Evolutionary conservation across 2,329 filamentous ascomycete species (phyloP).

Genomic region (Exophiala spinifera): DNA sequence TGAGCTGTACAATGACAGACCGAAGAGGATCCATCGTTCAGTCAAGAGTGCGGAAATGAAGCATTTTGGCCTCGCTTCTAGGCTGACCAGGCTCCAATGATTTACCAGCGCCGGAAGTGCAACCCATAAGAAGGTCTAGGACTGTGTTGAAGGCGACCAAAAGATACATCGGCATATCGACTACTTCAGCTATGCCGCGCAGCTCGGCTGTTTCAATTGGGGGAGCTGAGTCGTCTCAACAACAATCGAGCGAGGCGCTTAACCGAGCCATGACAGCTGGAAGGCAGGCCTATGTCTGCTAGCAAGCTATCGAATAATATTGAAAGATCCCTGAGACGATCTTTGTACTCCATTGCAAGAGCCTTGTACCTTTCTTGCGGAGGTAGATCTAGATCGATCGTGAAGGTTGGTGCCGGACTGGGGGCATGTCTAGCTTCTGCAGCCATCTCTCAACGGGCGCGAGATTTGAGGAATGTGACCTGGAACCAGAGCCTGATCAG

Average conservation of each 20-base stretch:
- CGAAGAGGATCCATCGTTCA: conserved; percentile 55
- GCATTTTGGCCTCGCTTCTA: conserved; percentile 30
- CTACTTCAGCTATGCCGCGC: conserved; percentile 52
- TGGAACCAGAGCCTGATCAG: too few relatives aligned
- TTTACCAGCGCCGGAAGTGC: conserved; percentile 56
- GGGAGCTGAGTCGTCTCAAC: conserved; percentile 51
- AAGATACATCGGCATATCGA: conserved; percentile 56
- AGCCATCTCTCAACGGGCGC: too few relatives aligned
- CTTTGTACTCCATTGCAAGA: conserved; percentile 47
- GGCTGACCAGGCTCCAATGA: conserved; percentile 21
- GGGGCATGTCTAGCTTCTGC: too few relatives aligned
- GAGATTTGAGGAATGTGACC: too few relatives aligned
- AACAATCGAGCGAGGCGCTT: conserved; percentile 44
- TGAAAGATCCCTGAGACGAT: conserved; percentile 44
- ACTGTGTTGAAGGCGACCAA: conserved; percentile 62
- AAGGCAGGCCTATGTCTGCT: conserved; percentile 31
- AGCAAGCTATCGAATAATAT: conserved; percentile 53
- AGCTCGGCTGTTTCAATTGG: conserved; percentile 61
- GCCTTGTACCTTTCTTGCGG: conserved; percentile 52
- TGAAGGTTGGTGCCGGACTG: not conserved
- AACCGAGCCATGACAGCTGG: conserved; percentile 30
- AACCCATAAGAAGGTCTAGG: conserved; percentile 63
- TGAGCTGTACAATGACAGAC: conserved; percentile 51
- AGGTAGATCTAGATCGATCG: conserved; percentile 55
- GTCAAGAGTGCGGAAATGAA: conserved; percentile 48